Evolutionary conservation across 331 rosid species (phyloP), one percentile per base, ranked within the genome.

Genomic region (Pyrus hybrid): DNA sequence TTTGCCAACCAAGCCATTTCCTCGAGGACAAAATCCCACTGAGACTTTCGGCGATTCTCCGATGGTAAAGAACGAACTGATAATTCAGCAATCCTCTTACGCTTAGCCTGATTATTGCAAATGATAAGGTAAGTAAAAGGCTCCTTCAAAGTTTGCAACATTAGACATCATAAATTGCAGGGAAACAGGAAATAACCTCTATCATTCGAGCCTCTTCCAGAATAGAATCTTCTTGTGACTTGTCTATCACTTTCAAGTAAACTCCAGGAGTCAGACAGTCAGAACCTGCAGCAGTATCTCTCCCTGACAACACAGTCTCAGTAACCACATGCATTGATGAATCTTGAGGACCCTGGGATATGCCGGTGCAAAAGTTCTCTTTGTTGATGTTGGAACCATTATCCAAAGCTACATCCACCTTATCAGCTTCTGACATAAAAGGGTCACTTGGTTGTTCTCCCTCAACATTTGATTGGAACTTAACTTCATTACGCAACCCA

Each of bases 1-100:
- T 93, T 96, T 37, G 99, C 98, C 93, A 96, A 73, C 99, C 99
- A 96, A 14, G 94, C 85, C 97, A 96, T 93, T 83, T 96, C 99
- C 85, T 92, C 98, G 13, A 96, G 91, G 57, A 96, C 94, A 85
- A 89, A 96, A 81, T 85, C 96, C 99, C 99, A 96, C 33, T 89
- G 98, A 74, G 97, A 88, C 84, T 86, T 92, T 53, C 76, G 82
- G 43, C 79, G 78, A 82, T 69, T 77, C 79, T 86, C 96, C 56
- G 70, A 57, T 20, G 92, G 91, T 72, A 81, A 79, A 63, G 89
- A 63, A 78, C 57, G 91, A 75, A 84, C 77, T 45, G 99, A 89
- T 79, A 96, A 83, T 81, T 93, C 97, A 14, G 91, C 84, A 74
- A 96, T 92, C 91, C 99, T 91, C 91, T 91, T 93, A 63, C 81